Evolutionary conservation across 2,329 filamentous ascomycete genomes (phyloP).

Genomic region (Venturia carpophila): DNA sequence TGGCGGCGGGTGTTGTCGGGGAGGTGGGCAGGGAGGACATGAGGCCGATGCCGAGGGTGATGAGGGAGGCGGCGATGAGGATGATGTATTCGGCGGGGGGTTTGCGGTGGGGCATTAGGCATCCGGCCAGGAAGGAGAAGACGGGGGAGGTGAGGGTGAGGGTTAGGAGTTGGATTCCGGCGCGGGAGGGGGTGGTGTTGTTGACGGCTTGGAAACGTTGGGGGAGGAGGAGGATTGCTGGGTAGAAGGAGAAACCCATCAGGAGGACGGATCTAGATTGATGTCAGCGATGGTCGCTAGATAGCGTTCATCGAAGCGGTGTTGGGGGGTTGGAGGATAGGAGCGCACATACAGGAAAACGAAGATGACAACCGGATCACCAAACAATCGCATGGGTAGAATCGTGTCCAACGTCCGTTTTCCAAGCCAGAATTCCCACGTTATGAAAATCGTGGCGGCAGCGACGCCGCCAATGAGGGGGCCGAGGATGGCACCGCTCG

Average conservation of each 20-base stretch:
- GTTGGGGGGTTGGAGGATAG: background rate
- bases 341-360: background rate
- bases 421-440: background rate
- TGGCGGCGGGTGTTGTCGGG: background rate
- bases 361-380: background rate
- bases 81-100: background rate
- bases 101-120: background rate
- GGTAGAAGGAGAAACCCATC: constrained; percentile 10
- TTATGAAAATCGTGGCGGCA: background rate
- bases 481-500: background rate
- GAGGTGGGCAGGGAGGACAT: background rate
- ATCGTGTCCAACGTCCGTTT: background rate
- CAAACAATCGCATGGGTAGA: background rate
- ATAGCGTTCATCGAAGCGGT: no score
- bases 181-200: background rate
- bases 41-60: constrained; percentile 9
- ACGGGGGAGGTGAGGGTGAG: constrained; percentile 1
- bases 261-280: background rate
- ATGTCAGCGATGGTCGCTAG: background rate
- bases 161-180: constrained; percentile 10
- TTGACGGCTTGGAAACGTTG: constrained; percentile 15
- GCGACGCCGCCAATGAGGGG: background rate
- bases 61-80: constrained; percentile 5
- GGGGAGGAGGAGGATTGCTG: constrained; percentile 11
- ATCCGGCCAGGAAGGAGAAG: background rate